Base-by-base conservation (phyloP, 257 asterid species). In the Plectranthus barbatus region DNA sequence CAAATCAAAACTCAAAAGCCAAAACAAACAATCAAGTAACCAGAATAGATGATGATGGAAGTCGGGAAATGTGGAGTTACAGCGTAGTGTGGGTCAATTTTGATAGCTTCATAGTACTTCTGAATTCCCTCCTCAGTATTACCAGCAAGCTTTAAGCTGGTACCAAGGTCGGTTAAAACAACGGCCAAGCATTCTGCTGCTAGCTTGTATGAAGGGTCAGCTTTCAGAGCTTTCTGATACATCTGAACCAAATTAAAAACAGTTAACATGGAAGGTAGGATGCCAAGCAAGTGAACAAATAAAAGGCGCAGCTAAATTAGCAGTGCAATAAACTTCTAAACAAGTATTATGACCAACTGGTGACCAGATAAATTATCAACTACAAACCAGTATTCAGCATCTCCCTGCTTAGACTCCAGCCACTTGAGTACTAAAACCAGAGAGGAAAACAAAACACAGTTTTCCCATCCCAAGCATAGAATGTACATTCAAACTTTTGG, bases 81-180 rank as follows among this genome's bases (percentile, higher is more conserved):
- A 75, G 99, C 97, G 69, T 93, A 93, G 72, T 82, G 96, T 41
- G 91, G 82, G 66, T 93, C 96, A 19, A 86, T 80, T 76, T 87
- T 86, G 77, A 90, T 84, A 26, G 99, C 99, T 66, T 93, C 99
- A 41, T 90, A 81, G 68, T 93, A 93, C 84, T 93, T 93, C 76
- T 85, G 94, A 67, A 93, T 85, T 56, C 99, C 99, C 74, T 90
- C 99, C 74, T 93, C 86, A 49, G 96, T 78, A 81, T 90, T 93
- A 53, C 97, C 97, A 78, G 96, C 92, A 73, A 93, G 94, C 83
- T 93, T 93, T 71, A 93, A 79, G 84, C 99, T 90, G 63, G 99
- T 93, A 54, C 99, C 99, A 62, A 90, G 86, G 80, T 93, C 99
- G 31, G 99, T 93, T 67, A 93, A 79, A 57, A 93, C 99, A 62